Base-by-base conservation (phyloP, 371 early-diverging fungal species). In the Lichtheimia ramosa region DNA sequence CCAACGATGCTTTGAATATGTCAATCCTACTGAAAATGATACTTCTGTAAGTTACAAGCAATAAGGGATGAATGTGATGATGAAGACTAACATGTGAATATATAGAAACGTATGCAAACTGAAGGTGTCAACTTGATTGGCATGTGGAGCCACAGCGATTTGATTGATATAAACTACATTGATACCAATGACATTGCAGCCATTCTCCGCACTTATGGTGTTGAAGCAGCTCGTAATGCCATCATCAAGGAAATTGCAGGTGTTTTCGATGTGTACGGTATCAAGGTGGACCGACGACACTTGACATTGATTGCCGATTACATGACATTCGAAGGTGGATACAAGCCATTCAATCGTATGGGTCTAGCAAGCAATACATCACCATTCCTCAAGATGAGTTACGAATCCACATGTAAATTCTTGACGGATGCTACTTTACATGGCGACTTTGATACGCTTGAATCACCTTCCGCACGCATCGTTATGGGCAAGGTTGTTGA, bases 291-390 rank as follows among this genome's bases (percentile, higher is more conserved):
- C 78, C 80, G 83, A 41, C 92, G 99, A 34, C 99, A 99, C 75
- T 84, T 99, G 73, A 86, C 92, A 5, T 69, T 99, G 52, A 95
- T 99, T 73, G 98, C 98, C 42, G 99, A 99, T 71, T 99, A 97
- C 77, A 99, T 99, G 99, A 99, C 99, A 0, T 95, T 93, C 69
- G 97, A 96, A 77, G 99, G 99, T 59, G 96, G 93, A 4, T 98
- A 93, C 83, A 96, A 95, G 68, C 93, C 99, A 16, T 97, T 98
- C 84, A 97, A 95, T 82, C 91, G 98, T 49, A 90, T 90, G 62
- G 95, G 96, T 68, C 93, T 99, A 74, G 85, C 83, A 42, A 91
- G 94, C 16, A 96, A 92, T 64, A 88, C 94, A 8, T 87, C 94
- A 27, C 99, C 99, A 8, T 95, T 99, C 77, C 82, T 93, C 39